These are phyloP conservation scores for Diaporthe citrichinensis DNA, from an alignment of 2,329 filamentous ascomycete genomes.

Conservation along the genomic window DNA sequence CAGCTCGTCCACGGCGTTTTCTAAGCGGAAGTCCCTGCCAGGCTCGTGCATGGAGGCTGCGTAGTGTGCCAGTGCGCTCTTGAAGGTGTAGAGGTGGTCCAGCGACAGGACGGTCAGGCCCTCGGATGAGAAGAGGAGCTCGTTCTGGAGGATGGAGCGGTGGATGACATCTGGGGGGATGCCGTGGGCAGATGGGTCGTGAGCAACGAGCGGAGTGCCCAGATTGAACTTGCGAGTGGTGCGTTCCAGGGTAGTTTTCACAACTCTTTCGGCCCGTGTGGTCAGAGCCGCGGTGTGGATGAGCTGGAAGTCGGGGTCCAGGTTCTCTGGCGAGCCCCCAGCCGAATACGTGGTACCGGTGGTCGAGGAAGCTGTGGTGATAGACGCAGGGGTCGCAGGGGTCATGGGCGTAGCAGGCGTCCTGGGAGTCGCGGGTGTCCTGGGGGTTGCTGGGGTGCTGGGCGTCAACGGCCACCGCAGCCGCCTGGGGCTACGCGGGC, in stretches of 20 bases:
- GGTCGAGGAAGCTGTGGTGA: conserved; percentile 53
- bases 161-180: conserved; percentile 67
- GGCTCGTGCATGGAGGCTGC: conserved; percentile 54
- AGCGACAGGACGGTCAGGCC: conserved; percentile 72
- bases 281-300: conserved; percentile 63
- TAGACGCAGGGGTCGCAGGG: conserved; percentile 54
- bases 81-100: conserved; percentile 76
- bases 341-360: conserved; percentile 45
- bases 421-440: conserved; percentile 9
- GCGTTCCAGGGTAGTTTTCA: conserved; percentile 65
- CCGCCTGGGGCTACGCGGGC: conserved; percentile 36
- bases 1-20: conserved; percentile 75
- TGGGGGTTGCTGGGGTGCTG: conserved; percentile 19
- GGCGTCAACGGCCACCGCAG: conserved; percentile 45
- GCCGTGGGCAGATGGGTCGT: conserved; percentile 55
- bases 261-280: conserved; percentile 60
- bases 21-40: conserved; percentile 61
- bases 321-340: conserved; percentile 47
- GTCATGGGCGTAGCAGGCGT: conserved; percentile 44
- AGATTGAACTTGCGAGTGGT: conserved; percentile 56
- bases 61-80: conserved; percentile 71
- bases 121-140: conserved; percentile 71
- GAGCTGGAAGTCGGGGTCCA: conserved; percentile 64
- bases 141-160: conserved; percentile 71
- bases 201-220: conserved; percentile 19